A percentile compares a stretch with the other conserved stretches of the same genome.
Conservation (phyloP, 164 flowering plant genomes). For the Pachysandra terminalis region DNA sequence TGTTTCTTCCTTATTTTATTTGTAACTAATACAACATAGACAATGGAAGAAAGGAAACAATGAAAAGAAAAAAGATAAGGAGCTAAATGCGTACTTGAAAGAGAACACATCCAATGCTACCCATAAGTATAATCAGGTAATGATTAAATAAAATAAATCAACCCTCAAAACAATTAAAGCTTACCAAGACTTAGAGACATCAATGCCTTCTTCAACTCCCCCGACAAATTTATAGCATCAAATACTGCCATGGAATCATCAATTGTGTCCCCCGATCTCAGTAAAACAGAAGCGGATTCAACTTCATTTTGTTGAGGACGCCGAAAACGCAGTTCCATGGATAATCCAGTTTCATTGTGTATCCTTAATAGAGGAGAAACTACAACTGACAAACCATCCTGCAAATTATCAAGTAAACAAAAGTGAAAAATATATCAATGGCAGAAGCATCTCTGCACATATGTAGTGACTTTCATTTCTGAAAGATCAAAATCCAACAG, state of each 20-base stretch:
- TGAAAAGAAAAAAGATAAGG: too few relatives aligned
- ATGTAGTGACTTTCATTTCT: not conserved
- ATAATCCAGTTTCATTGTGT: slow-evolving; percentile 75
- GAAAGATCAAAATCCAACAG: slow-evolving; percentile 9
- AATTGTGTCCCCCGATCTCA: slow-evolving; percentile 63
- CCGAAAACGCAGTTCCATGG: slow-evolving; percentile 70
- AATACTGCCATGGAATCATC: slow-evolving; percentile 83
- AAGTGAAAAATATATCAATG: not conserved
- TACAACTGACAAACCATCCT: slow-evolving; percentile 75
- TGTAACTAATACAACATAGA: too few relatives aligned
- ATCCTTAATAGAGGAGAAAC: slow-evolving; percentile 81
- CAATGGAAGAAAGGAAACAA: too few relatives aligned
- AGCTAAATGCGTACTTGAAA: not conserved
- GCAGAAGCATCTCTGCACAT: not conserved
- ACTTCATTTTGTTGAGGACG: slow-evolving; percentile 56
- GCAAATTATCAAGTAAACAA: slow-evolving; percentile 20
- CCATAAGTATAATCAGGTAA: not conserved
- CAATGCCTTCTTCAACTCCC: slow-evolving; percentile 71
- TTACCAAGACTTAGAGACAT: slow-evolving; percentile 79
- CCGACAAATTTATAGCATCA: slow-evolving; percentile 64
- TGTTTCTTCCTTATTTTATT: too few relatives aligned
- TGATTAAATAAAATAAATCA: not conserved
- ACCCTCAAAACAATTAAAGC: not conserved
- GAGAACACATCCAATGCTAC: not conserved
- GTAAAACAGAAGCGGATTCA: slow-evolving; percentile 53